Evolutionary conservation across 2,329 filamentous ascomycete species (phyloP).

Genomic region (Aspergillus latus): DNA sequence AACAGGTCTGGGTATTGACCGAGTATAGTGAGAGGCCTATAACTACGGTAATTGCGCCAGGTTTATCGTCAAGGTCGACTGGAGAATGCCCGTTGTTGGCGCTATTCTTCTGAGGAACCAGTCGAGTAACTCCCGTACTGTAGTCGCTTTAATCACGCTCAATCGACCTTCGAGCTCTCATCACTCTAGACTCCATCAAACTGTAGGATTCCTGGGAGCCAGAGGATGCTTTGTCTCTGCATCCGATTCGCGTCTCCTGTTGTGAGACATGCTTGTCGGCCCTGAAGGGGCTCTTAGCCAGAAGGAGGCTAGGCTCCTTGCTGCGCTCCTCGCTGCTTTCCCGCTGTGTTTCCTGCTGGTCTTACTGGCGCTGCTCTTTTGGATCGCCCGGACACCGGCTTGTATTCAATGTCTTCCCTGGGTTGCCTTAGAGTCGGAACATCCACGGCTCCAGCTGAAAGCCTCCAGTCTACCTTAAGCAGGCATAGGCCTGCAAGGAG

Average conservation of each 20-base stretch:
- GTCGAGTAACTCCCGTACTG: neutral
- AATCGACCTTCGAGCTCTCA: neutral
- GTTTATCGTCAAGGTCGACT: neutral
- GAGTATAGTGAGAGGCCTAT: neutral
- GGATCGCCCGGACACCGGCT: conserved; percentile 6
- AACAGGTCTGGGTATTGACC: conserved; percentile 3
- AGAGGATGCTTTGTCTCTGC: neutral
- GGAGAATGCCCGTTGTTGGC: neutral
- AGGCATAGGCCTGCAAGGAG: conserved; percentile 15
- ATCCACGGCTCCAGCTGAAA: conserved; percentile 14
- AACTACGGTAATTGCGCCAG: neutral
- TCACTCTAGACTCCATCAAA: neutral
- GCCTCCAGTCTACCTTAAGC: conserved; percentile 9
- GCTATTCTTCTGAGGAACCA: neutral
- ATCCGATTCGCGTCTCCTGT: neutral
- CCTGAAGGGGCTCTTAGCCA: neutral
- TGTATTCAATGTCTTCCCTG: conserved; percentile 1
- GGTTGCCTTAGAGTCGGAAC: conserved; percentile 6
- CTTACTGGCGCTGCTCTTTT: neutral
- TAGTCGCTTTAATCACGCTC: neutral
- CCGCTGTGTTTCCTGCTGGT: no score
- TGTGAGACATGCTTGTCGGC: neutral
- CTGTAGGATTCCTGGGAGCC: neutral
- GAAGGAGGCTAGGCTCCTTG: neutral
- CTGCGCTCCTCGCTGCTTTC: neutral